Evolutionary conservation across 2,329 filamentous ascomycete species (phyloP).

Genomic region (Pestalotiopsis sp.): DNA sequence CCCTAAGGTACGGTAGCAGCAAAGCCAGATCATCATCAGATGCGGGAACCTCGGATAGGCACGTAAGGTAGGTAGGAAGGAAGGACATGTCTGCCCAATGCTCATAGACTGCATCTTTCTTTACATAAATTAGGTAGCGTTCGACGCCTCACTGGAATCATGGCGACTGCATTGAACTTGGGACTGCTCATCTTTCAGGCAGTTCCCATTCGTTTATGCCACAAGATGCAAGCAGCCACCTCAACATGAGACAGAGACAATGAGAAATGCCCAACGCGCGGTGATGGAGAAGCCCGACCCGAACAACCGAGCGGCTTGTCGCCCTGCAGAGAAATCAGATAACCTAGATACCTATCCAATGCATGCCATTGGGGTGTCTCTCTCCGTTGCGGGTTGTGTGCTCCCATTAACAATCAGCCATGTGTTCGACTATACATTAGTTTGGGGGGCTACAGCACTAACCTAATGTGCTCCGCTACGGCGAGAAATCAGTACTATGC

Average conservation of each 20-base stretch:
- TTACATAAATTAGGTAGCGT: background rate
- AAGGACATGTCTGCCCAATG: background rate
- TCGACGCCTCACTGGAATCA: background rate
- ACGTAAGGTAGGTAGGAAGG: background rate
- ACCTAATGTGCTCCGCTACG: background rate
- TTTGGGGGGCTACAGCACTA: background rate
- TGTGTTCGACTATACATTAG: background rate
- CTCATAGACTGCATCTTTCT: background rate
- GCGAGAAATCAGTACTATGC: background rate
- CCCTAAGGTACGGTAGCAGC: constrained; percentile 4
- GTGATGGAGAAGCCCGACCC: background rate
- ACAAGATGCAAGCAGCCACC: background rate
- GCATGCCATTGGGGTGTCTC: background rate
- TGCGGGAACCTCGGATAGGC: constrained; percentile 1
- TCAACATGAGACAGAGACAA: background rate
- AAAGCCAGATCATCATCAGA: background rate
- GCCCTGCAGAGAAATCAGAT: too few species aligned
- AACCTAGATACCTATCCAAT: too few species aligned
- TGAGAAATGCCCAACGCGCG: background rate
- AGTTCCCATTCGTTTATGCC: background rate
- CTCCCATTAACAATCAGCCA: background rate
- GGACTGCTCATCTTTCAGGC: background rate
- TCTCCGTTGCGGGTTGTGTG: background rate
- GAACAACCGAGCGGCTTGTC: background rate
- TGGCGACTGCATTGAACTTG: background rate